Percentiles rank a stretch among this genome's conserved stretches.
Evolutionary conservation across 2,329 filamentous ascomycete species (phyloP).

Genomic region (Penicillium sp.): DNA sequence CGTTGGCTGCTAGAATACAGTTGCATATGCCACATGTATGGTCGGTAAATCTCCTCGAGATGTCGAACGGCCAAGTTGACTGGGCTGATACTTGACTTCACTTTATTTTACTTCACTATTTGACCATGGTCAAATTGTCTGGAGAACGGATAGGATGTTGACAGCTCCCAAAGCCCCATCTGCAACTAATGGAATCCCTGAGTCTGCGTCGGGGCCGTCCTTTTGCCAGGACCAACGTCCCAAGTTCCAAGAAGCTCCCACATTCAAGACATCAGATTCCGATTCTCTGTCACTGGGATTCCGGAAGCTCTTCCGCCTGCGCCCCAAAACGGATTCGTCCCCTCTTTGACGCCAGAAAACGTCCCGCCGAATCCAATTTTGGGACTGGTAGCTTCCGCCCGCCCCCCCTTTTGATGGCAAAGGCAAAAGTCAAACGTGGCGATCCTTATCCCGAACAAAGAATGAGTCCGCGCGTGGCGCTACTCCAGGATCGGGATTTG

Average conservation of each 20-base stretch:
- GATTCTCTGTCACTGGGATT: slow-evolving; percentile 21
- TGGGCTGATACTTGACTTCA: not conserved
- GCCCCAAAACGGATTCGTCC: not conserved
- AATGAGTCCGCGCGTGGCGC: slow-evolving; percentile 16
- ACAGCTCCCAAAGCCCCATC: slow-evolving; percentile 2
- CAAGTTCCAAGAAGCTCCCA: not conserved
- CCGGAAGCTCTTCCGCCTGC: slow-evolving; percentile 15
- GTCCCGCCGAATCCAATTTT: slow-evolving; percentile 3
- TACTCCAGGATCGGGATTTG: slow-evolving; percentile 9
- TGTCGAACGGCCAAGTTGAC: slow-evolving; percentile 7
- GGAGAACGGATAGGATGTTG: not conserved
- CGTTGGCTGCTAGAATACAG: not conserved
- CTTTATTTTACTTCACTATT: not conserved
- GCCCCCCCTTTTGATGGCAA: slow-evolving; percentile 1
- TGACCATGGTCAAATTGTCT: not conserved
- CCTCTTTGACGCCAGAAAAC: not conserved
- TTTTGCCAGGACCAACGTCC: slow-evolving; percentile 13
- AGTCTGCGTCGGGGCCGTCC: not conserved
- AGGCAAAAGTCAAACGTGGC: slow-evolving; percentile 4
- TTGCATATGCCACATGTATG: not conserved
- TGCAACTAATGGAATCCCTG: slow-evolving; percentile 14
- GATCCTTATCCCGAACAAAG: slow-evolving; percentile 12
- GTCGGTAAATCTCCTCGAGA: not conserved
- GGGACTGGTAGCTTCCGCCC: not conserved
- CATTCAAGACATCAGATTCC: slow-evolving; percentile 13